Conservation (phyloP, 2,329 filamentous ascomycete genomes). For the Talaromyces marneffei region DNA sequence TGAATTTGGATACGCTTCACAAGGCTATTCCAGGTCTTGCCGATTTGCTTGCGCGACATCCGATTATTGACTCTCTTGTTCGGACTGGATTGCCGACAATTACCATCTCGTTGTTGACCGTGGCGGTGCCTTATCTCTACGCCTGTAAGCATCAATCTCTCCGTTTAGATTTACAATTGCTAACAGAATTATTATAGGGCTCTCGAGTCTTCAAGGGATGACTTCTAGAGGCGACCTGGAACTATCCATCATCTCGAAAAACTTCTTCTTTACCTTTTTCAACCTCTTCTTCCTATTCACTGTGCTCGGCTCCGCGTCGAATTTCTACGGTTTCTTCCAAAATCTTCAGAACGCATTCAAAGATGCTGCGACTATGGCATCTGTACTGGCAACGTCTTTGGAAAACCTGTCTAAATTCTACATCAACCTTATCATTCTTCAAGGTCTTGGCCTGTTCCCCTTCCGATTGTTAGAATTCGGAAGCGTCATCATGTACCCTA, state of each 20-base stretch:
- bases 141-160: slow-evolving; percentile 57
- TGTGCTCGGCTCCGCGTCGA: slow-evolving; percentile 71
- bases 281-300: slow-evolving; percentile 97
- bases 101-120: slow-evolving; percentile 77
- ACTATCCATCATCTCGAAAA: slow-evolving; percentile 91
- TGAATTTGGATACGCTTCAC: slow-evolving; percentile 75
- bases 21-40: slow-evolving; percentile 67
- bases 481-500: slow-evolving; percentile 73
- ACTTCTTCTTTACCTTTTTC: slow-evolving; percentile 99
- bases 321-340: slow-evolving; percentile 61
- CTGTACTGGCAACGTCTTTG: slow-evolving; percentile 68
- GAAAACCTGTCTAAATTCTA: slow-evolving; percentile 76
- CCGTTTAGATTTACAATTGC: neutral
- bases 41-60: slow-evolving; percentile 60
- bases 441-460: slow-evolving; percentile 87
- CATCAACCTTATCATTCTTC: slow-evolving; percentile 86
- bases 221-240: slow-evolving; percentile 92
- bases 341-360: slow-evolving; percentile 65
- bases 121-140: slow-evolving; percentile 88
- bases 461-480: slow-evolving; percentile 89
- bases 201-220: slow-evolving; percentile 88
- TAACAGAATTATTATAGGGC: slow-evolving; percentile 37
- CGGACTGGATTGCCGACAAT: slow-evolving; percentile 83
- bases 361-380: slow-evolving; percentile 73
- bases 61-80: slow-evolving; percentile 67